A percentile compares a stretch with the other conserved stretches of the same genome.
Conservation (phyloP, 148 eudicot species). For the Gaultheria prostrata region DNA sequence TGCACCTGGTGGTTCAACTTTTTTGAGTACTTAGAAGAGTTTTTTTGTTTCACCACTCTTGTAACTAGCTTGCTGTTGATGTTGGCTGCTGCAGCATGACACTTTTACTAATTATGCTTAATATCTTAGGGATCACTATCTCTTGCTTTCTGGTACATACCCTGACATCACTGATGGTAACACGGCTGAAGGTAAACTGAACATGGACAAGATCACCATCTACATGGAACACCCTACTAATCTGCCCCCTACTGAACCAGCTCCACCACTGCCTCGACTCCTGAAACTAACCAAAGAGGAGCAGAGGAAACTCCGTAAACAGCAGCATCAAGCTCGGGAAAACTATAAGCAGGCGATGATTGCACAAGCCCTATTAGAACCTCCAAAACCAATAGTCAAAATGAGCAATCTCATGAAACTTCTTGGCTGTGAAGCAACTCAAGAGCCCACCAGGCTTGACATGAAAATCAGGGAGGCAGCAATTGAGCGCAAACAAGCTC, state of each 20-base stretch:
- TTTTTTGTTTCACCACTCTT: not conserved
- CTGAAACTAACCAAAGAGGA: constrained; percentile 88
- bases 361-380: constrained; percentile 80
- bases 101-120: constrained; percentile 7
- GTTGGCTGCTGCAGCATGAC: not conserved
- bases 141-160: constrained; percentile 52
- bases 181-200: constrained; percentile 48
- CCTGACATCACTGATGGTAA: constrained; percentile 38
- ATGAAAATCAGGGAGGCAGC: constrained; percentile 86
- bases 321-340: constrained; percentile 73
- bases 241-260: constrained; percentile 82
- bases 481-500: constrained; percentile 92
- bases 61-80: not conserved
- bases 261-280: constrained; percentile 87
- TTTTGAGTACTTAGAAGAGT: not conserved
- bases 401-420: constrained; percentile 97
- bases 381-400: constrained; percentile 86
- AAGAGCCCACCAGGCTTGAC: constrained; percentile 86
- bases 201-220: constrained; percentile 71
- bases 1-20: not conserved
- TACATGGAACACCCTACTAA: constrained; percentile 89
- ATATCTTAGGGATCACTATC: constrained; percentile 73
- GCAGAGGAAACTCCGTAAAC: constrained; percentile 87
- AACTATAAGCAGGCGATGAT: constrained; percentile 93
- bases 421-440: constrained; percentile 87